Conservation (phyloP, 306 rosid species). For the Alnus glutinosa region DNA sequence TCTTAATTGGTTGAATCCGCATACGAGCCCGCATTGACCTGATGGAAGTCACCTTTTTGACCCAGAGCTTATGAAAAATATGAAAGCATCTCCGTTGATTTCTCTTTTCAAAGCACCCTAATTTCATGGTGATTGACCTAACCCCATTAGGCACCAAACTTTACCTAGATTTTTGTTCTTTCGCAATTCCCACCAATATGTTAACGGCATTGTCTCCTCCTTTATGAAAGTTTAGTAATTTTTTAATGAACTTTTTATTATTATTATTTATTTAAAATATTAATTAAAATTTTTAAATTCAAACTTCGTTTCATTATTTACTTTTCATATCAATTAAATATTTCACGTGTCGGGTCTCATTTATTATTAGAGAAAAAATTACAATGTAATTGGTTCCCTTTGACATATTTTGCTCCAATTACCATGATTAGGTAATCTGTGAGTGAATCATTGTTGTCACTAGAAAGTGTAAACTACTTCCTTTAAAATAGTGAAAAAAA, state of each 20-base stretch:
- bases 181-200: conserved; percentile 39
- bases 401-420: neutral
- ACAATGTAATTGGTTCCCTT: neutral
- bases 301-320: too few relatives aligned
- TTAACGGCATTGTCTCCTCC: conserved; percentile 36
- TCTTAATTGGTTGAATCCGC: neutral
- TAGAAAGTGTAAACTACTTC: neutral
- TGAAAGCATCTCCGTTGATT: conserved; percentile 1
- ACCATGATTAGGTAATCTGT: neutral
- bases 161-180: conserved; percentile 41
- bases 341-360: too few relatives aligned
- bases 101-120: conserved; percentile 37
- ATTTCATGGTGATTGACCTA: conserved; percentile 47
- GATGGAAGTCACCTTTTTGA: conserved; percentile 28
- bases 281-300: too few relatives aligned
- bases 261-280: too few relatives aligned
- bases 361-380: too few relatives aligned
- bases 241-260: neutral
- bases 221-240: neutral
- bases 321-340: too few relatives aligned
- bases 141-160: conserved; percentile 37
- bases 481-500: conserved; percentile 4
- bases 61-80: conserved; percentile 13
- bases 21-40: conserved; percentile 28
- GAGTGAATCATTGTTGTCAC: conserved; percentile 1